phyloP scores from a whole-genome alignment of 2,329 filamentous ascomycete species.

The Xenoacremonium recifei region DNA sequence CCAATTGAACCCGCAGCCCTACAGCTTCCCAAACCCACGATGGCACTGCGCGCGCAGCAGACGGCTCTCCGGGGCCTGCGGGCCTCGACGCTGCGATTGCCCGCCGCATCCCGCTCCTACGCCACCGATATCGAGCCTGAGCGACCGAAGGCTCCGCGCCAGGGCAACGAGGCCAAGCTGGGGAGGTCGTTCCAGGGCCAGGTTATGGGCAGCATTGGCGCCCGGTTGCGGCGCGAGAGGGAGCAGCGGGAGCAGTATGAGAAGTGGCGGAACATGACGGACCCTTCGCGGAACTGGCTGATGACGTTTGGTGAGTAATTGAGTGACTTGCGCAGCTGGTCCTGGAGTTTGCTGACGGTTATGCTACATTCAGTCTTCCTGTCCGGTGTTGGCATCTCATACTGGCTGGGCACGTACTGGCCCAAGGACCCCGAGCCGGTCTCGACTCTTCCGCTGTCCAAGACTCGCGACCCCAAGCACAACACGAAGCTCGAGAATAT shows the following conservation, averaged over 20 bases:
- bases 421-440: constrained; percentile 48
- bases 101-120: constrained; percentile 27
- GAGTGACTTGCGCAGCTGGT: too few relatives aligned
- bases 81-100: constrained; percentile 14
- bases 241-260: constrained; percentile 52
- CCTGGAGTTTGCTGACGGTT: constrained; percentile 5
- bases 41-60: constrained; percentile 31
- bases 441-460: constrained; percentile 60
- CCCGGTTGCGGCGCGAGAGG: constrained; percentile 53
- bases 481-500: constrained; percentile 62
- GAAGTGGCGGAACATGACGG: constrained; percentile 38
- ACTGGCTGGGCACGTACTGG: constrained; percentile 58
- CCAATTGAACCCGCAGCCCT: constrained; percentile 4
- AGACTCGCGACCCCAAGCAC: constrained; percentile 51
- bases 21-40: constrained; percentile 16
- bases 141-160: constrained; percentile 27
- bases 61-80: constrained; percentile 30
- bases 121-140: constrained; percentile 36
- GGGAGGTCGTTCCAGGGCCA: constrained; percentile 54
- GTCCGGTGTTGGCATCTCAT: constrained; percentile 50
- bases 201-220: constrained; percentile 57
- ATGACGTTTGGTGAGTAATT: constrained; percentile 51
- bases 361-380: constrained; percentile 44
- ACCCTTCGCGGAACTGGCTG: constrained; percentile 47
- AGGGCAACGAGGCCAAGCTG: constrained; percentile 37